Evolutionary conservation across 176 grass and related monocot genomes (phyloP), one percentile per base, ranked within the genome.

Genomic region (Rhynchospora tenuis): DNA sequence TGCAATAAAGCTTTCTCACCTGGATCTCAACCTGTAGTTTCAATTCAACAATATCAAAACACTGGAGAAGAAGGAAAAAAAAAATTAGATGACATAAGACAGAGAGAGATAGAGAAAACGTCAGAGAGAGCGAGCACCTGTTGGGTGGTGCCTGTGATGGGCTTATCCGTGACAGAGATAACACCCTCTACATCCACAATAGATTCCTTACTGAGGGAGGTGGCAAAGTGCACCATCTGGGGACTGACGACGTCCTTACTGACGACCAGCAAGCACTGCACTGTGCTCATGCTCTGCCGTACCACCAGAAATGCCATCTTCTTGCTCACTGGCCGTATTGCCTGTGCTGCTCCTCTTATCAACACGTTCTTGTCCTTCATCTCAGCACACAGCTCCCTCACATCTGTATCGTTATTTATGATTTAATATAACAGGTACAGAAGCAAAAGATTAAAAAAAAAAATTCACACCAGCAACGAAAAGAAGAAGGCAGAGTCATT

Each of bases 91-190:
- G 1, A 38, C 33, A 38, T 4, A 38, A 38, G 33, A 38, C 5
- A 3, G 33, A 38, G 33, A 38, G 33, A 2, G 5, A 38, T 38
- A 38, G 33, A 38, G 23, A 74, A 11, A n/a, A n/a, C n/a, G n/a
- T n/a, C n/a, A 51, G 72, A 9, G 47, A 54, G 23, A 38, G 22
- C 1, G 13, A 76, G 19, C 11, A 93, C 95, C 91, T 98, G 95
- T 82, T 98, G 95, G 1, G 95, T 95, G 42, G 95, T 98, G 15
- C 87, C 88, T 87, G 91, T 95, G 86, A 98, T 89, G 26, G 92
- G 89, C 19, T 38, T 38, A 0, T 38, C 33, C 0, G 95, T 89
- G 43, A 98, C 68, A 29, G 92, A 87, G 10, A 98, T 79, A 27
- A 98, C 56, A 48, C 95, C 95, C 85, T 98, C 91, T 19, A 98